These are phyloP conservation scores for Westerdykella sp. DNA, from an alignment of 2,329 filamentous ascomycete species.

Conservation along the genomic window DNA sequence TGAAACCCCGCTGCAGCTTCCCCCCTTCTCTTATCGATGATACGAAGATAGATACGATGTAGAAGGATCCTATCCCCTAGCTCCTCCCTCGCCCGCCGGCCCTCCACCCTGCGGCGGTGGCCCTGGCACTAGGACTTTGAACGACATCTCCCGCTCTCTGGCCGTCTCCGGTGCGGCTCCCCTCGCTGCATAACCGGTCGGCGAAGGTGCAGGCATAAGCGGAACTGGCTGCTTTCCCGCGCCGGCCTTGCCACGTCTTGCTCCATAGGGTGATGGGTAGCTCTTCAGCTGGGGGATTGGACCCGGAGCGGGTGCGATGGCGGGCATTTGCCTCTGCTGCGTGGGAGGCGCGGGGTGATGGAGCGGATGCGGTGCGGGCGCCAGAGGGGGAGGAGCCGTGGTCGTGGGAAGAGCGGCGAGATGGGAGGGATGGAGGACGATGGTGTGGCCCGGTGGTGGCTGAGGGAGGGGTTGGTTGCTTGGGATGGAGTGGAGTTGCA, in stretches of 20 bases:
- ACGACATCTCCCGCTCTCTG: conserved; percentile 3
- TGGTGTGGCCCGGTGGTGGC: conserved; percentile 13
- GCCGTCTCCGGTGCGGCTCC: neutral
- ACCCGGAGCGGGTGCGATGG: conserved; percentile 9
- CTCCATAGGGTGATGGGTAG: conserved; percentile 29
- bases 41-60: no score
- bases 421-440: conserved; percentile 23
- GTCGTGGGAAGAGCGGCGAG: conserved; percentile 17
- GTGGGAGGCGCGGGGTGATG: neutral
- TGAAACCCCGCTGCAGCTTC: no score
- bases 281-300: conserved; percentile 1
- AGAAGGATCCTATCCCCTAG: no score
- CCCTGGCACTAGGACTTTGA: conserved; percentile 15
- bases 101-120: conserved; percentile 12
- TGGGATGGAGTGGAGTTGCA: neutral
- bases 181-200: neutral
- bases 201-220: conserved; percentile 27
- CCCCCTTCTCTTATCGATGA: no score
- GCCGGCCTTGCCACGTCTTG: conserved; percentile 19
- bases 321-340: conserved; percentile 5
- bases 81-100: no score
- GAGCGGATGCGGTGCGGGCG: conserved; percentile 10
- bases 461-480: conserved; percentile 10
- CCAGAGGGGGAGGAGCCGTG: conserved; percentile 10
- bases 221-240: conserved; percentile 20